Conservation (phyloP, 2,329 filamentous ascomycete genomes). For the Aspergillus jensenii region DNA sequence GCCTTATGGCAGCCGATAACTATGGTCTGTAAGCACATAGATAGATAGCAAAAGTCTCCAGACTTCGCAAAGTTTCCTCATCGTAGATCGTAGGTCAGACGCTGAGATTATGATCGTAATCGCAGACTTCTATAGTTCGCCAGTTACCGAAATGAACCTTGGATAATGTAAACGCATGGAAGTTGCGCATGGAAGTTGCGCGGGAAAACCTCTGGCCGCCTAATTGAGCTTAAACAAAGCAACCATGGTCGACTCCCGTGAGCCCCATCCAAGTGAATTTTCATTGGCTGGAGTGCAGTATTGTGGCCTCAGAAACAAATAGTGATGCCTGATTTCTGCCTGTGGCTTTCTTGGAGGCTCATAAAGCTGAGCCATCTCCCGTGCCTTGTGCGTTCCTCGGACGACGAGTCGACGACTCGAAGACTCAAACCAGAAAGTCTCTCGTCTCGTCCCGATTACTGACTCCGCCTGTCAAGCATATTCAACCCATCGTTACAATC, state of each 20-base stretch:
- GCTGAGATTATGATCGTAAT: background rate
- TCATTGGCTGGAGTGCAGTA: conserved; percentile 12
- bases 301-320: conserved; percentile 25
- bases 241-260: conserved; percentile 16
- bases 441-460: conserved; percentile 23
- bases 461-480: conserved; percentile 19
- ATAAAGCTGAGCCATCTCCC: conserved; percentile 24
- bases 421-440: conserved; percentile 28
- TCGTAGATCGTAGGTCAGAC: background rate
- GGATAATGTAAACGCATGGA: too few species aligned
- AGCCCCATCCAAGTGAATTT: background rate
- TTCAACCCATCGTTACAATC: conserved; percentile 13
- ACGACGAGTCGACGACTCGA: conserved; percentile 32
- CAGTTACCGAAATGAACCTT: too few species aligned
- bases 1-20: conserved; percentile 33
- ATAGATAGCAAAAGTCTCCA: background rate
- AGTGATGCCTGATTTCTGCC: conserved; percentile 31
- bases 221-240: background rate
- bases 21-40: background rate
- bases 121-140: background rate
- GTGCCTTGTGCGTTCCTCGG: conserved; percentile 33
- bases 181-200: too few species aligned
- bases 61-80: background rate
- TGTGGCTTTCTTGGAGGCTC: conserved; percentile 22
- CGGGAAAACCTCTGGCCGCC: background rate